Evolutionary conservation across 2,329 filamentous ascomycete genomes (phyloP), one percentile per base, ranked within the genome.

Genomic region (Colletotrichum nymphaeae): DNA sequence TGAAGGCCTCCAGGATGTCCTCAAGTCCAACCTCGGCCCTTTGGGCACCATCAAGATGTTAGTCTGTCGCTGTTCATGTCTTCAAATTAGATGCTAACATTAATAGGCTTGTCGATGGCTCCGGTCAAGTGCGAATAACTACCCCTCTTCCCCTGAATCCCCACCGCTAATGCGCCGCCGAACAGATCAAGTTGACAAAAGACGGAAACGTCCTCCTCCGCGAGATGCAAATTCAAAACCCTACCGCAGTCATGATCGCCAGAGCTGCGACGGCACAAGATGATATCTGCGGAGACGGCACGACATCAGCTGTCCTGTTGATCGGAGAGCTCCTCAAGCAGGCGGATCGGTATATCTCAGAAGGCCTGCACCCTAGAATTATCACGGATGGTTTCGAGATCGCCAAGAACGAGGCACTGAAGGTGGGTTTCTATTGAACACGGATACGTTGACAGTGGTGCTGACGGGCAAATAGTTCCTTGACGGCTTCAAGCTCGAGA

Each of bases 371-470:
- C 85, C 97, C 97, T 62, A 91, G 97, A 79, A 95, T 99, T 76
- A 95, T 99, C 83, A 98, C 96, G 49, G 97, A 99, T 81, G 97
- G 97, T 12, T 99, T 98, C 81, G 97, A 99, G 83, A 93, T 98
- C 81, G 97, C 95, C 65, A 99, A 98, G 90, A 92, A 89, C 32
- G 97, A 98, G 86, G 90, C 97, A 22, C 86, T 99, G 46, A 97
- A 97, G 89, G 94, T 95, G 75, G 62, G 79, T 76, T 72, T 42
- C 12, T 49, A 14, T 11, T 9, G 46, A 42, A 12, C 3, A 11
- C 37, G 7, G 11, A 26, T 22, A 37, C 1, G 7, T 22, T 1
- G 14, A 16, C 8, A 32, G 4, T 1, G 26, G 46, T 26, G 22
- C 72, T 77, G 57, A 75, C 73, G 30, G 7, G 12, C 57, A n/a